Conservation (phyloP, 2,329 filamentous ascomycete species). For the Penicillium frequentans region DNA sequence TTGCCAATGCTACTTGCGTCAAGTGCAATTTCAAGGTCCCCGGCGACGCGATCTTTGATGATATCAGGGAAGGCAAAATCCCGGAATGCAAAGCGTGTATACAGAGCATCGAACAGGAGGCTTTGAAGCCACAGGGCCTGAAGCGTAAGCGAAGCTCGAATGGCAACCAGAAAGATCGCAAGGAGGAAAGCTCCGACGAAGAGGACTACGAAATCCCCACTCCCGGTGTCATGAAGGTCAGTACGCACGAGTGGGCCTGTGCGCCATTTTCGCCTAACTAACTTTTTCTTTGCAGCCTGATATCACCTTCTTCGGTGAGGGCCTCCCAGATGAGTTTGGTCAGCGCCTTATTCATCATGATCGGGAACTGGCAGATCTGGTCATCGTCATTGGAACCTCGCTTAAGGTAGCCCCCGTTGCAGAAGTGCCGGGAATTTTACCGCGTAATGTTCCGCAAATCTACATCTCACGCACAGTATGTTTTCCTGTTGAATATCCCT, state of each 20-base stretch:
- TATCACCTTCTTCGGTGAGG: slow-evolving; percentile 96
- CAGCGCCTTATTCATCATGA: slow-evolving; percentile 79
- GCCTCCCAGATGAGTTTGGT: slow-evolving; percentile 80
- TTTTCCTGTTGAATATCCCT: slow-evolving; percentile 2
- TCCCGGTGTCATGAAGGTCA: slow-evolving; percentile 75
- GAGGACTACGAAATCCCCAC: slow-evolving; percentile 64
- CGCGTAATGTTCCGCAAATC: slow-evolving; percentile 79
- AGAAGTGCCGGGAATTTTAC: slow-evolving; percentile 80
- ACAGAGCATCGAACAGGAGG: slow-evolving; percentile 47
- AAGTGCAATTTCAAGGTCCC: slow-evolving; percentile 73
- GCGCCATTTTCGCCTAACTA: neutral
- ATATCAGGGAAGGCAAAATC: slow-evolving; percentile 73
- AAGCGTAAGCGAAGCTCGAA: slow-evolving; percentile 57
- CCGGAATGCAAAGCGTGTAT: slow-evolving; percentile 75
- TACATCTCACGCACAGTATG: slow-evolving; percentile 77
- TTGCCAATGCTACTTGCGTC: slow-evolving; percentile 86
- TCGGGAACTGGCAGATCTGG: slow-evolving; percentile 75
- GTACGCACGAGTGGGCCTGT: slow-evolving; percentile 2
- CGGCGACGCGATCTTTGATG: slow-evolving; percentile 75
- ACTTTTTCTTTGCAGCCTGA: slow-evolving; percentile 61
- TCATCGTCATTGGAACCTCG: slow-evolving; percentile 93
- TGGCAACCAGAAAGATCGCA: slow-evolving; percentile 52
- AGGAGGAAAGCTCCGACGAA: slow-evolving; percentile 58
- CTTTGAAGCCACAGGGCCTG: slow-evolving; percentile 46
- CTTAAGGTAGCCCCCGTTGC: slow-evolving; percentile 95